A percentile compares a stretch with the other conserved stretches of the same genome.
Conservation (phyloP, 805 yeast species). For the Pichia scutulata region DNA sequence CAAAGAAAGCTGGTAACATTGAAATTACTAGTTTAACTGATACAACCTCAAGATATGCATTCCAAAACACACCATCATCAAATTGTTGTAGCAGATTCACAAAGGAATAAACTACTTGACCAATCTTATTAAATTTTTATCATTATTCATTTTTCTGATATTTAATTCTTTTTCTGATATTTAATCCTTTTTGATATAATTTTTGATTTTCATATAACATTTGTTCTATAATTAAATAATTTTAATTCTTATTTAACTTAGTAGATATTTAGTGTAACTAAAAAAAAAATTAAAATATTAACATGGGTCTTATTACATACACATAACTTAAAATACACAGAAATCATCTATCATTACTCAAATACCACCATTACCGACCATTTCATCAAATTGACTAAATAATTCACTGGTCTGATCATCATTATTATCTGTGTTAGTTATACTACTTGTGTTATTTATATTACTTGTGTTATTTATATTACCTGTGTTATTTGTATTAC, state of each 20-base stretch:
- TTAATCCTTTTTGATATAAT: not conserved
- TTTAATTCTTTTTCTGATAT: not conserved
- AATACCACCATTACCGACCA: conserved; percentile 17
- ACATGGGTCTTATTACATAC: no score
- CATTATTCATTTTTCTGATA: not conserved
- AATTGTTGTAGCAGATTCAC: conserved; percentile 27
- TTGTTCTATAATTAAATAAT: not conserved
- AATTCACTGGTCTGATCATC: conserved; percentile 28
- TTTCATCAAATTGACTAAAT: conserved; percentile 27
- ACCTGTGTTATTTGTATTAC: not conserved
- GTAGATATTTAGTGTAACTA: no score
- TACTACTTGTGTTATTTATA: no score
- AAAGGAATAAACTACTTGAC: conserved; percentile 6
- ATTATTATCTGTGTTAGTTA: no score
- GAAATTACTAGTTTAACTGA: conserved; percentile 40
- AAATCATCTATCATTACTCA: not conserved
- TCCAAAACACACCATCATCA: conserved; percentile 28
- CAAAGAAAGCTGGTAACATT: conserved; percentile 28
- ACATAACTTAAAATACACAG: not conserved
- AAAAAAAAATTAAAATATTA: no score
- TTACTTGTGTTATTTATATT: not conserved
- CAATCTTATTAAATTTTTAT: not conserved
- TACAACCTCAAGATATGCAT: conserved; percentile 45
- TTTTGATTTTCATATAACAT: not conserved
- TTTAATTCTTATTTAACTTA: not conserved